Conservation (phyloP, 768 basidiomycete species). For the Russula vinacea region DNA sequence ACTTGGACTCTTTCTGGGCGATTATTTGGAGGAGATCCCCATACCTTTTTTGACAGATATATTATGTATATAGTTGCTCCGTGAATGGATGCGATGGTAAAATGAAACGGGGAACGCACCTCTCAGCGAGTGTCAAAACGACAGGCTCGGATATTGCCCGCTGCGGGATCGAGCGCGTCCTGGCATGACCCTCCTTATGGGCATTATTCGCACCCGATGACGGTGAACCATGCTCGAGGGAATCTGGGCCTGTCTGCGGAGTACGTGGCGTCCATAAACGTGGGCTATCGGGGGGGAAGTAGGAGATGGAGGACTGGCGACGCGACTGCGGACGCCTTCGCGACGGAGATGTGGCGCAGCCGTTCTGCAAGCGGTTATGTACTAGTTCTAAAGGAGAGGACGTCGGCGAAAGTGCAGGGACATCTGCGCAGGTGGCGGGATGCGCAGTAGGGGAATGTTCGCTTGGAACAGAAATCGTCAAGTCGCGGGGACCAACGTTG, state of each 20-base stretch:
- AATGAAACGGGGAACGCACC: slow-evolving; percentile 44
- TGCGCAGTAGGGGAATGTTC: slow-evolving; percentile 34
- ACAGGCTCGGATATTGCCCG: slow-evolving; percentile 34
- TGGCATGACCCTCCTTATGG: slow-evolving; percentile 26
- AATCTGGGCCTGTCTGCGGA: not conserved
- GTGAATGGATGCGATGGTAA: not conserved
- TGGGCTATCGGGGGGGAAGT: slow-evolving; percentile 39
- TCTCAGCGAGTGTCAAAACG: slow-evolving; percentile 69
- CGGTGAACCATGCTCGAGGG: slow-evolving; percentile 10
- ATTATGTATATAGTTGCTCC: not conserved
- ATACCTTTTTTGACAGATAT: slow-evolving; percentile 47
- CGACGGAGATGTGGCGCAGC: slow-evolving; percentile 31
- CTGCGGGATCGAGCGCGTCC: slow-evolving; percentile 32
- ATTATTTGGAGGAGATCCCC: slow-evolving; percentile 79
- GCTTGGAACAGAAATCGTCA: slow-evolving; percentile 42
- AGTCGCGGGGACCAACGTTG: slow-evolving; percentile 44
- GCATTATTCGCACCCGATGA: not conserved
- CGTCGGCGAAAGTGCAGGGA: slow-evolving; percentile 27
- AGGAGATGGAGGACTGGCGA: slow-evolving; percentile 56
- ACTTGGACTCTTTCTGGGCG: slow-evolving; percentile 82
- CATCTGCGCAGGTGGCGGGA: slow-evolving; percentile 26
- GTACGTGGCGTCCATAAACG: slow-evolving; percentile 27
- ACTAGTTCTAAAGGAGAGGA: slow-evolving; percentile 34
- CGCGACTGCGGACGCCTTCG: slow-evolving; percentile 34
- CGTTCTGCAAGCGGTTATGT: not conserved